A percentile compares a stretch with the other conserved stretches of the same genome.
Conservation (phyloP, 2,329 filamentous ascomycete genomes). For the Pseudocercospora ulei region DNA sequence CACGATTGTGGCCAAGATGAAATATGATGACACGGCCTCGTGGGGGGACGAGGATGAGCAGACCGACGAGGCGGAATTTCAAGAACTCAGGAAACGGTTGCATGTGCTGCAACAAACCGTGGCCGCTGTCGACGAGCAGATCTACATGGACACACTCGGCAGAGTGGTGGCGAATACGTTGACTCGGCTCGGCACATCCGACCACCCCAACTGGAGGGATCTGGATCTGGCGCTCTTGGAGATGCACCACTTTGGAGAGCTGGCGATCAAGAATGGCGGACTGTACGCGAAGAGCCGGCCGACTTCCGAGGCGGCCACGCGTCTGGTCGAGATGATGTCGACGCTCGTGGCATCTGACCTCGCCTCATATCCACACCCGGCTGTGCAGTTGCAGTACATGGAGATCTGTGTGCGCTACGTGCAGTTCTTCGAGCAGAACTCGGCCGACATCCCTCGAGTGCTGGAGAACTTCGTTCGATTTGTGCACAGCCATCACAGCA, state of each 20-base stretch:
- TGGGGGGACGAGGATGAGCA: constrained; percentile 94
- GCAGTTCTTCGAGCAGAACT: constrained; percentile 79
- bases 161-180: constrained; percentile 83
- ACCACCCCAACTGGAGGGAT: constrained; percentile 83
- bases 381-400: constrained; percentile 93
- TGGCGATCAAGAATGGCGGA: constrained; percentile 79
- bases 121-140: constrained; percentile 72
- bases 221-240: constrained; percentile 88
- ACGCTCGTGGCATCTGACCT: constrained; percentile 92
- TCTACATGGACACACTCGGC: constrained; percentile 82
- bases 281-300: constrained; percentile 78
- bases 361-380: constrained; percentile 75
- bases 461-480: constrained; percentile 85
- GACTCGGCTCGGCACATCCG: constrained; percentile 62
- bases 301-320: constrained; percentile 66
- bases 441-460: constrained; percentile 70
- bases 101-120: constrained; percentile 88
- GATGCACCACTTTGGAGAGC: constrained; percentile 90
- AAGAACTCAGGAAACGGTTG: constrained; percentile 80
- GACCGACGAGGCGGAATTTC: constrained; percentile 94
- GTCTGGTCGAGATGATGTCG: constrained; percentile 82
- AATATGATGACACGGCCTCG: constrained; percentile 85
- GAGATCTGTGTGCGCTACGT: constrained; percentile 94
- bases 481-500: constrained; percentile 77
- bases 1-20: constrained; percentile 90